Evolutionary conservation across 202 grass and related monocot species (phyloP).

Genomic region (Brachypodium distachyon): DNA sequence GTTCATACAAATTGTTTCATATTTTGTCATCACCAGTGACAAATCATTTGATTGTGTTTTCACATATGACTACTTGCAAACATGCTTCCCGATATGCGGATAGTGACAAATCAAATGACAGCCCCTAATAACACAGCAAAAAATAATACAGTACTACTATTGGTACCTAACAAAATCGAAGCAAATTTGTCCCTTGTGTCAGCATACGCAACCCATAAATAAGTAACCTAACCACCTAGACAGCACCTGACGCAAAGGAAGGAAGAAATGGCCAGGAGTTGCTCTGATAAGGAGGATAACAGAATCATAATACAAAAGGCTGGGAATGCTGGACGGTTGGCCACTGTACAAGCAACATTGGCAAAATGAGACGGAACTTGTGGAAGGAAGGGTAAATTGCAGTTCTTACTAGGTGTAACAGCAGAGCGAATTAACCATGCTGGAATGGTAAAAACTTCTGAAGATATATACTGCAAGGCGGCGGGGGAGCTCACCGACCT

Average conservation of each 20-base stretch:
- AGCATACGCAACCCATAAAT: neutral
- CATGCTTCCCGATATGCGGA: neutral
- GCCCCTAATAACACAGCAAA: too few relatives aligned
- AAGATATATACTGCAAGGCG: neutral
- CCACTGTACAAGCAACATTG: neutral
- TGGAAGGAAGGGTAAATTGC: neutral
- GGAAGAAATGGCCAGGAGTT: neutral
- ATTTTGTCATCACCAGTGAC: neutral
- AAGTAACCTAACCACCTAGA: neutral
- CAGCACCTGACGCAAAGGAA: neutral
- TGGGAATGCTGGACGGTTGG: neutral
- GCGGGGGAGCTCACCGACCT: conserved; percentile 36
- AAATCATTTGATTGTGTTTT: neutral
- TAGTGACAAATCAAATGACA: too few relatives aligned
- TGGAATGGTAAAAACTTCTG: neutral
- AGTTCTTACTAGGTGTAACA: neutral
- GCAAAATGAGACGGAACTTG: neutral
- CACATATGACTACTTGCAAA: neutral
- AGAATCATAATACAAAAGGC: neutral
- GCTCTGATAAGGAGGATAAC: neutral
- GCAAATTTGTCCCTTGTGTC: neutral
- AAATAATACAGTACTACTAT: too few relatives aligned
- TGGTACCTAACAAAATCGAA: neutral
- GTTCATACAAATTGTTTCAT: neutral
- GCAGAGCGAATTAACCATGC: neutral